These are phyloP conservation scores for Porcisia hertigi DNA, from an alignment of 208 protist species.

Conservation along the genomic window DNA sequence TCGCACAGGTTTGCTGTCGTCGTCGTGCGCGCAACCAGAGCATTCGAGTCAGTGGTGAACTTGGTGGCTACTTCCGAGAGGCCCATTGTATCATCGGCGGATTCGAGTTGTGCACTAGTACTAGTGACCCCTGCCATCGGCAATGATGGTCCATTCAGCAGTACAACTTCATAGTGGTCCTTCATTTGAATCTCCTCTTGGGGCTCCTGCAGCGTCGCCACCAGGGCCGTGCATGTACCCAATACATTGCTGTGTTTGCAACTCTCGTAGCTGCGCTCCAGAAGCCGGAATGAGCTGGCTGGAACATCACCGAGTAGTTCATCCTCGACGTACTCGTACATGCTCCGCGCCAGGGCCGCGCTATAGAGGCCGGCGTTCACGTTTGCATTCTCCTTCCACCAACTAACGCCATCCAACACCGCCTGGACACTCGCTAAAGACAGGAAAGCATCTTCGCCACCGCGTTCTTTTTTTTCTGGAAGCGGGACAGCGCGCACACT, in stretches of 20 bases:
- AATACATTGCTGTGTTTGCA: constrained; percentile 53
- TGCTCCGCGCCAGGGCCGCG: constrained; percentile 54
- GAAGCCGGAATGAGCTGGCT: constrained; percentile 50
- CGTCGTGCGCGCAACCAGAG: neutral
- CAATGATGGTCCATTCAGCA: constrained; percentile 25
- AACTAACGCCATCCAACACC: constrained; percentile 77
- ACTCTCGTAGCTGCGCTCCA: constrained; percentile 57
- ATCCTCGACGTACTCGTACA: constrained; percentile 71
- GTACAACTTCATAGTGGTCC: constrained; percentile 36
- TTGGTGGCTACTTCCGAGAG: neutral
- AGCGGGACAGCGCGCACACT: constrained; percentile 36
- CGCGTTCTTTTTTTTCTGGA: constrained; percentile 43
- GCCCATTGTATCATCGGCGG: neutral
- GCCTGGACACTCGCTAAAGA: constrained; percentile 49
- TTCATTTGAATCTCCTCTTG: constrained; percentile 39
- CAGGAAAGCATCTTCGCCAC: constrained; percentile 77
- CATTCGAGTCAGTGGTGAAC: neutral
- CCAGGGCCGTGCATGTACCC: constrained; percentile 67
- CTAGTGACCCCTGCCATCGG: neutral
- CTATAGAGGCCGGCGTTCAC: constrained; percentile 71
- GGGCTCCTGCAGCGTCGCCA: constrained; percentile 62
- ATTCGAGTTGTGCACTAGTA: neutral
- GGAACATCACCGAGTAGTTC: constrained; percentile 59
- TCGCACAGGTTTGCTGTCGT: constrained; percentile 19
- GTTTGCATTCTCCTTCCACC: constrained; percentile 65